Evolutionary conservation across 768 basidiomycete genomes (phyloP).

Genomic region (Psilocybe azurescens): DNA sequence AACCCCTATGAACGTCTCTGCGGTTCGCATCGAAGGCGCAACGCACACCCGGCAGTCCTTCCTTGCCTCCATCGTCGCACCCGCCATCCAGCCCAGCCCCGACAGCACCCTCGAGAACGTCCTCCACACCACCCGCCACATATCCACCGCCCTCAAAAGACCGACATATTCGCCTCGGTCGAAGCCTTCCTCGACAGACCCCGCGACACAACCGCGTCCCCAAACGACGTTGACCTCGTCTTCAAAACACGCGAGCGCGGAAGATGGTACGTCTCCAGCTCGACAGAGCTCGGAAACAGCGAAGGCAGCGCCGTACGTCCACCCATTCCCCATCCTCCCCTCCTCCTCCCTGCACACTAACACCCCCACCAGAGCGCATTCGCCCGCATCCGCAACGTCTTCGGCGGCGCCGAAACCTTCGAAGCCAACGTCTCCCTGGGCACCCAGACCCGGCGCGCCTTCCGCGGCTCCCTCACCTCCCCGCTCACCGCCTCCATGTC

Average conservation of each 20-base stretch:
- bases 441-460: constrained; percentile 86
- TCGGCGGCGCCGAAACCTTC: constrained; percentile 90
- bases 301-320: constrained; percentile 89
- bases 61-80: constrained; percentile 78
- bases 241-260: constrained; percentile 80
- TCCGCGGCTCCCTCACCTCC: constrained; percentile 68
- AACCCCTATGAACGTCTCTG: constrained; percentile 68
- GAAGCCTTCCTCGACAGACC: constrained; percentile 67
- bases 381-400: constrained; percentile 82
- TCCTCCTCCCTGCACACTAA: constrained; percentile 3
- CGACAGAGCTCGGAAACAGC: constrained; percentile 92
- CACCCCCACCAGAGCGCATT: constrained; percentile 62
- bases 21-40: constrained; percentile 85
- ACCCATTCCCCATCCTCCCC: not conserved
- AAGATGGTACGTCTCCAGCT: constrained; percentile 76
- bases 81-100: constrained; percentile 44
- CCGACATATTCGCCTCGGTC: constrained; percentile 79
- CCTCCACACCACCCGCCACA: constrained; percentile 68
- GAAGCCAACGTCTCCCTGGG: constrained; percentile 85
- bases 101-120: constrained; percentile 62
- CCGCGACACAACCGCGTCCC: constrained; percentile 53
- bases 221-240: constrained; percentile 78
- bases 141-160: constrained; percentile 71
- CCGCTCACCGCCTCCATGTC: constrained; percentile 67
- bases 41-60: constrained; percentile 77